Evolutionary conservation across 345 rosid genomes (phyloP).

Genomic region (Adansonia digitata): DNA sequence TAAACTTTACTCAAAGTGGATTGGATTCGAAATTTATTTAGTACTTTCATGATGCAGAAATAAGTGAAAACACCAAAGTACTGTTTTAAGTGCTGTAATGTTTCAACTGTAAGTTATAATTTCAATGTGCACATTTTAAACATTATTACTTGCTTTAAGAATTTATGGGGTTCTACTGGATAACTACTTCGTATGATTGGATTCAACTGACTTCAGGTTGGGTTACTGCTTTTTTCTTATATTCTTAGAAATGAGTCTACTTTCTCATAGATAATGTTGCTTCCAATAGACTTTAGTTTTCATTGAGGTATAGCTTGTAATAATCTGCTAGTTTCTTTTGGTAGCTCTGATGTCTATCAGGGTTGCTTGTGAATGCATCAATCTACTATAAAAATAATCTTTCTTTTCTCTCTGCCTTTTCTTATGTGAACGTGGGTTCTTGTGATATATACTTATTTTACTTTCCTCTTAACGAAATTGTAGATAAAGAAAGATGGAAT

Average conservation of each 20-base stretch:
- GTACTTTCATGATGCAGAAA: neutral
- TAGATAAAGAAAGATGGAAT: slow-evolving; percentile 91
- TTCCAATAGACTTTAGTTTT: neutral
- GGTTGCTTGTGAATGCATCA: neutral
- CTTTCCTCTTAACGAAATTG: neutral
- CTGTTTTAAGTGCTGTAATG: neutral
- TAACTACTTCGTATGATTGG: slow-evolving; percentile 8
- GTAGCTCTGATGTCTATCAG: slow-evolving; percentile 5
- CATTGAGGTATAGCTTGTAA: neutral
- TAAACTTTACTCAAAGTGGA: neutral
- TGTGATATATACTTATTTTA: neutral
- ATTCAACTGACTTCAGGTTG: neutral
- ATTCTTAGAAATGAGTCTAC: neutral
- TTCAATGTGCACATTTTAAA: neutral
- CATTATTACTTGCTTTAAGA: neutral
- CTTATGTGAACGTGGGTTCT: neutral
- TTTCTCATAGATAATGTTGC: neutral
- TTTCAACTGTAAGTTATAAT: neutral
- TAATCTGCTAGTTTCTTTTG: neutral
- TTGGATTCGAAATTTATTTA: neutral
- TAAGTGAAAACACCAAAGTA: neutral
- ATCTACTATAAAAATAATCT: neutral
- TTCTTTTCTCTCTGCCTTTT: neutral
- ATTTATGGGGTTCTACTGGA: neutral
- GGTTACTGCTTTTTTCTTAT: neutral